phyloP scores from a whole-genome alignment of 768 basidiomycete species.

The Lentinula lateritia region DNA sequence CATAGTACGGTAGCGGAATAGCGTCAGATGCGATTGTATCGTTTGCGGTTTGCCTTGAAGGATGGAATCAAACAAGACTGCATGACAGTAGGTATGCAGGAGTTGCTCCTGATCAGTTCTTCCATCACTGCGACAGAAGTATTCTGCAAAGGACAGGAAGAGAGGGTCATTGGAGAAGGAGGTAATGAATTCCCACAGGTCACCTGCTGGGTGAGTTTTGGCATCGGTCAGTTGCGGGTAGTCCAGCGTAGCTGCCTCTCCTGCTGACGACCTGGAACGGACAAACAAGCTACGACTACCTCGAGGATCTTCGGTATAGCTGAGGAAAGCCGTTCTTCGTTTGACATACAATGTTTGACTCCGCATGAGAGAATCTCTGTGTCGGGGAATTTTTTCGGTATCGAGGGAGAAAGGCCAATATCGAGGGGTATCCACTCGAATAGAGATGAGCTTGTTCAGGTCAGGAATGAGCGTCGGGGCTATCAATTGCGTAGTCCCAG shows the following conservation, averaged over 20 bases:
- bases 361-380: slow-evolving; percentile 63
- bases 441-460: slow-evolving; percentile 72
- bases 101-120: slow-evolving; percentile 54
- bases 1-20: slow-evolving; percentile 67
- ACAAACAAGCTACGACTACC: slow-evolving; percentile 91
- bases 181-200: slow-evolving; percentile 80
- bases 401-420: slow-evolving; percentile 94
- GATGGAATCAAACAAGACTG: slow-evolving; percentile 78
- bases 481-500: slow-evolving; percentile 73
- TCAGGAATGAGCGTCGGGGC: slow-evolving; percentile 93
- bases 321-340: slow-evolving; percentile 85
- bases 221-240: slow-evolving; percentile 71
- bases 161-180: slow-evolving; percentile 80
- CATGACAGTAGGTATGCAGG: slow-evolving; percentile 71
- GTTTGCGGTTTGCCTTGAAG: slow-evolving; percentile 86
- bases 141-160: slow-evolving; percentile 78
- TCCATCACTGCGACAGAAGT: slow-evolving; percentile 59
- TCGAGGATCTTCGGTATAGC: slow-evolving; percentile 90
- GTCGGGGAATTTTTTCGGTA: slow-evolving; percentile 57
- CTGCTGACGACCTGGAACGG: slow-evolving; percentile 78
- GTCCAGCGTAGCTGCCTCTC: slow-evolving; percentile 81
- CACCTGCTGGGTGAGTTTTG: slow-evolving; percentile 61
- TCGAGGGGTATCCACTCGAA: slow-evolving; percentile 88
- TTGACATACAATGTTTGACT: slow-evolving; percentile 90
- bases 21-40: slow-evolving; percentile 65